Evolutionary conservation across 169 alveolate genomes (phyloP).

Genomic region (Plasmodium gaboni): DNA sequence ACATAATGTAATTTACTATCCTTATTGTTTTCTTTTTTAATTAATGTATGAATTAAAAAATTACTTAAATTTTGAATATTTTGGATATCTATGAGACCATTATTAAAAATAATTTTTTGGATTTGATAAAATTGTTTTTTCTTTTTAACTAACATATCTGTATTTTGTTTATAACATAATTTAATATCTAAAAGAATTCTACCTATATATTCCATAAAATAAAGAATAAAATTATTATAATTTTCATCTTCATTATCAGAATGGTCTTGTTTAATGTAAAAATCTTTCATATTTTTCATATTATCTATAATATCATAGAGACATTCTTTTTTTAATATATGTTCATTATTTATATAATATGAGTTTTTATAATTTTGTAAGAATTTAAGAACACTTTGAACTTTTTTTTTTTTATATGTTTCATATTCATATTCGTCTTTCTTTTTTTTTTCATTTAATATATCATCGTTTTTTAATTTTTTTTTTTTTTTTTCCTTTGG

Average conservation of each 20-base stretch:
- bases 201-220: constrained; percentile 69
- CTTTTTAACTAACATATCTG: constrained; percentile 23
- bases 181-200: constrained; percentile 61
- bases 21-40: constrained; percentile 6
- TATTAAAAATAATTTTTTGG: constrained; percentile 67
- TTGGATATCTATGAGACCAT: constrained; percentile 43
- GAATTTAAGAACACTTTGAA: constrained; percentile 22
- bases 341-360: constrained; percentile 8
- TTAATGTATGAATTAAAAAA: constrained; percentile 18
- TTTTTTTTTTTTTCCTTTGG: background rate
- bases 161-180: constrained; percentile 27
- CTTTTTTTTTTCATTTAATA: background rate
- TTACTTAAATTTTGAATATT: constrained; percentile 13
- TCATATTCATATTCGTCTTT: background rate
- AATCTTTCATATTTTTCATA: background rate
- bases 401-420: constrained; percentile 20
- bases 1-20: constrained; percentile 33
- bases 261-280: background rate
- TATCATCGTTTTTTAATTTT: background rate
- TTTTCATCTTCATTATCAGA: background rate
- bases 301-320: constrained; percentile 12
- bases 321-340: constrained; percentile 16
- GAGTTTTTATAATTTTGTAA: constrained; percentile 8
- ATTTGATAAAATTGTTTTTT: constrained; percentile 28
- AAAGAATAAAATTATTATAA: constrained; percentile 30